These are phyloP conservation scores for Phytophthora nicotianae DNA, from an alignment of 352 stramenopile species.

Conservation along the genomic window DNA sequence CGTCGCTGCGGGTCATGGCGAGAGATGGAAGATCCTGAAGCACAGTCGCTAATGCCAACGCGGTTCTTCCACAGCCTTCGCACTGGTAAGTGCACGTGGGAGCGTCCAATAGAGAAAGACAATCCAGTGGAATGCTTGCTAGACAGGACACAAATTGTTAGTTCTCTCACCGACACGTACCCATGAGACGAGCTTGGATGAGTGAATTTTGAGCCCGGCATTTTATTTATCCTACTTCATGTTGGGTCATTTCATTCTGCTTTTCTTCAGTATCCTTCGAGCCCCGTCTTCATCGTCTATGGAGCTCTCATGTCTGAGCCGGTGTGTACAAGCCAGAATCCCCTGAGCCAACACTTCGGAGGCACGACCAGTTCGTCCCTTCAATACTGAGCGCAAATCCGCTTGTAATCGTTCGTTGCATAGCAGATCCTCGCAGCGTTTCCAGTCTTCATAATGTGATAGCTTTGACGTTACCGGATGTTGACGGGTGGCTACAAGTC, in stretches of 20 bases:
- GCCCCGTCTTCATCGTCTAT: slow-evolving; percentile 37
- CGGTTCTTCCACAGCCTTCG: slow-evolving; percentile 54
- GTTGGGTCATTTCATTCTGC: slow-evolving; percentile 32
- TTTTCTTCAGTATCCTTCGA: slow-evolving; percentile 31
- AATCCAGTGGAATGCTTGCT: not conserved
- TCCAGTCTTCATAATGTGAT: slow-evolving; percentile 21
- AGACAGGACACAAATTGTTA: slow-evolving; percentile 16
- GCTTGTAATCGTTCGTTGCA: slow-evolving; percentile 57
- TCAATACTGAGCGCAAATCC: slow-evolving; percentile 44
- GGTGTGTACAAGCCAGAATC: slow-evolving; percentile 42
- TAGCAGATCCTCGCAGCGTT: slow-evolving; percentile 41
- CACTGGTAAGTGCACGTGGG: slow-evolving; percentile 50
- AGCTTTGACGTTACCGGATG: slow-evolving; percentile 5
- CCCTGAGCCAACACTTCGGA: slow-evolving; percentile 48
- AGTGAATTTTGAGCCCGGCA: slow-evolving; percentile 25
- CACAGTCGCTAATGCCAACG: slow-evolving; percentile 27
- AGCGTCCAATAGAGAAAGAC: slow-evolving; percentile 13
- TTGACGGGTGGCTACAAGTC: slow-evolving; percentile 28
- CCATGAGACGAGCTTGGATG: slow-evolving; percentile 13
- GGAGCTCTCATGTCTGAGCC: slow-evolving; percentile 26
- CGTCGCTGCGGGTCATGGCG: slow-evolving; percentile 36
- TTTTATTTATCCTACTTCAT: slow-evolving; percentile 55
- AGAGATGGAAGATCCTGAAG: slow-evolving; percentile 49
- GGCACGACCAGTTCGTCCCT: slow-evolving; percentile 39
- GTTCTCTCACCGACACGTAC: slow-evolving; percentile 29